Base-by-base conservation (phyloP, 805 yeast species). In the Myxozyma udenii region DNA sequence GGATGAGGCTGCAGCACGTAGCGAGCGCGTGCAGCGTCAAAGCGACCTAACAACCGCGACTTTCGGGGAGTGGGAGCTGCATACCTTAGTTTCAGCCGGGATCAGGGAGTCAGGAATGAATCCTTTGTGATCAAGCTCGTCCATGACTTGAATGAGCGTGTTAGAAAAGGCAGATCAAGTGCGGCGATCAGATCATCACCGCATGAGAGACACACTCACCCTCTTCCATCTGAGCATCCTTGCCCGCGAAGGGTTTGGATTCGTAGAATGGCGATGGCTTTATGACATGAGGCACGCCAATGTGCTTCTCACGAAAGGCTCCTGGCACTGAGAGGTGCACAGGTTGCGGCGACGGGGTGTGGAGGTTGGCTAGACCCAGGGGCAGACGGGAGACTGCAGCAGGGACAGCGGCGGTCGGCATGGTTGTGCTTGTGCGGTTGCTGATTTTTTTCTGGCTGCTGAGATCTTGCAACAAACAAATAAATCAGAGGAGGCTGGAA, bases 101-200 rank as follows among this genome's bases (percentile, higher is more conserved):
- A 91, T 86, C 62, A 88, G 75, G 50, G 79, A 71, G 62, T 86
- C 95, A 7, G 98, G 98, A 55, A 91, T 86, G 65, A 91, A 87
- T 0, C 96, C 98, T 30, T 84, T 80, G 48, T 78, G 75, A 66
- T 88, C 95, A 50, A 91, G 72, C 37, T 81, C 75, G 66, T 88
- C 95, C 69, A 88, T 79, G 40, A 91, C 97, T 55, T 76, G 11
- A 22, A 23, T 16, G n/a, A 33, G n/a, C 26, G 11, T 12, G 30
- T 30, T 25, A 35, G 47, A 28, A 18, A 21, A 6, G 18, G 39
- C 25, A 35, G 12, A 21, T 33, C 30, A 19, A 18, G 7, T 37
- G 12, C 9, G 33, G 14, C 14, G 12, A 14, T 9, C 33, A 28
- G 41, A 12, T 21, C 41, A 16, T 3, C 25, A 33, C 33, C 46